Percentiles rank a stretch among this genome's conserved stretches.
Conservation (phyloP, 2,329 filamentous ascomycete species). For the Hypoxylon sp. region DNA sequence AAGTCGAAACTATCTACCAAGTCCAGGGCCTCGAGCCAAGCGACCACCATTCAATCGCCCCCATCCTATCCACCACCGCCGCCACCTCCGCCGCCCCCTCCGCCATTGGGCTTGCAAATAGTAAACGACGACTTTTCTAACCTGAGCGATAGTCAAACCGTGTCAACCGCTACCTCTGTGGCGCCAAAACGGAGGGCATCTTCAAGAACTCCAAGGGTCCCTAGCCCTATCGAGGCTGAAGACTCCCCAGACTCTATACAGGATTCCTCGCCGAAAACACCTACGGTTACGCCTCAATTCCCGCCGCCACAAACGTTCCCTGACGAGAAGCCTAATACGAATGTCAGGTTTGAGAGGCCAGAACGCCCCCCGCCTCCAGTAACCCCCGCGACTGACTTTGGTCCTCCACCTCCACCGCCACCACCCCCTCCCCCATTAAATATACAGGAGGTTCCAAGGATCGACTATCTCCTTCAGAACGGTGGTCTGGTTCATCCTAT, state of each 20-base stretch:
- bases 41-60: slow-evolving; percentile 64
- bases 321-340: slow-evolving; percentile 57
- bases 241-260: slow-evolving; percentile 67
- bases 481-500: slow-evolving; percentile 82
- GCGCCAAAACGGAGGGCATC: slow-evolving; percentile 56
- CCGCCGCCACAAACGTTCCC: slow-evolving; percentile 61
- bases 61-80: slow-evolving; percentile 54
- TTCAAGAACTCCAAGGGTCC: slow-evolving; percentile 51
- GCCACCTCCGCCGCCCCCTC: slow-evolving; percentile 49
- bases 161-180: slow-evolving; percentile 55
- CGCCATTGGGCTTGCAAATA: slow-evolving; percentile 52
- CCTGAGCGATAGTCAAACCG: slow-evolving; percentile 55
- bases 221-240: slow-evolving; percentile 60
- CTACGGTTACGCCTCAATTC: slow-evolving; percentile 69
- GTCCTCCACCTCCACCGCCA: slow-evolving; percentile 66
- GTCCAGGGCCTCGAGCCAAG: slow-evolving; percentile 72
- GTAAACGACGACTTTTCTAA: slow-evolving; percentile 49
- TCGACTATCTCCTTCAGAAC: slow-evolving; percentile 93
- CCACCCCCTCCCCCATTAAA: slow-evolving; percentile 83
- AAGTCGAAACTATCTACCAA: slow-evolving; percentile 67
- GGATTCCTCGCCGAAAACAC: slow-evolving; percentile 73
- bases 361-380: slow-evolving; percentile 59
- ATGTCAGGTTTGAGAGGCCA: slow-evolving; percentile 57
- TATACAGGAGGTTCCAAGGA: slow-evolving; percentile 80
- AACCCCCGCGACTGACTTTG: slow-evolving; percentile 61